phyloP scores from a whole-genome alignment of 2,329 filamentous ascomycete genomes.

The Orbilia blumenaviensis region DNA sequence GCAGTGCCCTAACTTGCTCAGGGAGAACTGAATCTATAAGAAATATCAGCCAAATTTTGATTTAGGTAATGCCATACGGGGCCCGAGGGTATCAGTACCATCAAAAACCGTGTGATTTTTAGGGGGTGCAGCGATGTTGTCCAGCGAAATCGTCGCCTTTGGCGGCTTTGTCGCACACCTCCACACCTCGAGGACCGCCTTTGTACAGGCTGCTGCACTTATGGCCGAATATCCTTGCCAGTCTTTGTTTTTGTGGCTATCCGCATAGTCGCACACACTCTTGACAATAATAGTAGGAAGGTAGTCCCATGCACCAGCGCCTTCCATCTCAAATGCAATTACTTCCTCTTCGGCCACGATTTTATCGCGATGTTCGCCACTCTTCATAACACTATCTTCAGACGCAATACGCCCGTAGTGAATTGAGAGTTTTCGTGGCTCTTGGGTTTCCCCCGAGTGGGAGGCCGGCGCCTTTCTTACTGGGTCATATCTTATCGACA shows the following conservation, averaged over 20 bases:
- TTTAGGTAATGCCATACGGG: no score
- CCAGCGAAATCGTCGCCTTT: no score
- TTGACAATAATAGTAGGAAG: constrained; percentile 58
- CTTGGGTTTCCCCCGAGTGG: no score
- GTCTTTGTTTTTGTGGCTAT: constrained; percentile 59
- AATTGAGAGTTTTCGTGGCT: constrained; percentile 49
- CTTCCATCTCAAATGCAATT: not conserved
- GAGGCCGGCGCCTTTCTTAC: not conserved
- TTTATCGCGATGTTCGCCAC: constrained; percentile 37
- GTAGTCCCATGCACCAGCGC: not conserved
- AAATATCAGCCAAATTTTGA: no score
- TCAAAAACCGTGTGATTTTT: no score
- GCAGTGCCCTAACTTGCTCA: no score
- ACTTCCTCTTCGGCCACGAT: not conserved
- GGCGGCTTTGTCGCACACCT: no score
- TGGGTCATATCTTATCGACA: not conserved
- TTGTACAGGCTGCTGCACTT: constrained; percentile 58
- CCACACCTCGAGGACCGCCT: constrained; percentile 55
- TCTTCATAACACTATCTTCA: constrained; percentile 56
- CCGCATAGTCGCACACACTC: constrained; percentile 60
- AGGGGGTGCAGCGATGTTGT: no score
- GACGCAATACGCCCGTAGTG: constrained; percentile 62
- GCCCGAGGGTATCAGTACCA: no score
- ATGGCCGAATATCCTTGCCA: constrained; percentile 59
- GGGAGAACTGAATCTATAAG: no score